Evolutionary conservation across 257 asterid species (phyloP), one percentile per base, ranked within the genome.

Genomic region (Striga asiatica): DNA sequence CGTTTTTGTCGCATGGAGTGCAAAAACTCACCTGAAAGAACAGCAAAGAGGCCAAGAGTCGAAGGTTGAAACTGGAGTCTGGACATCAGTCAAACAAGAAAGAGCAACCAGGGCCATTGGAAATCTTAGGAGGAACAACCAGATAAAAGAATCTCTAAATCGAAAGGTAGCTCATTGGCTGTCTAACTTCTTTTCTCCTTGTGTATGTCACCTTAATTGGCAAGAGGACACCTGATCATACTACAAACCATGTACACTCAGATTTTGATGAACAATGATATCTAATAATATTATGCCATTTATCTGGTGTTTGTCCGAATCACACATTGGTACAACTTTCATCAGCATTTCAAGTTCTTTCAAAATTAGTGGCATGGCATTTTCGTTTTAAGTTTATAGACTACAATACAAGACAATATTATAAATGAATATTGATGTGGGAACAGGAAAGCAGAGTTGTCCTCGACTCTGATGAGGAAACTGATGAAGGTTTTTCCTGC

Each of bases 391-490:
- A n/a, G n/a, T n/a, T n/a, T n/a, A n/a, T n/a, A n/a, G 32, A n/a
- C 49, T 56, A 41, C 60, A 56, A 27, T 37, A 24, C 21, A 12
- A 35, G 54, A 37, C 57, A 14, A 51, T 51, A 61, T 48, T 57
- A 42, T 61, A 48, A n/a, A 50, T 51, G 72, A 47, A 47, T 43
- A 16, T 38, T 62, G 37, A 53, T 74, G 47, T 79, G 76, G 77
- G 69, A 27, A 58, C 73, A 54, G 74, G 79, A 73, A 60, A 3
- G 54, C 47, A 62, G 67, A 65, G 62, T 68, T 49, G 32, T 63
- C 48, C 66, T 57, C 19, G 93, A 81, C 37, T 74, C 85, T 42
- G 98, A 91, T 69, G 96, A 86, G 71, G 98, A 91, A 60, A 67
- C 66, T 43, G 92, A 69, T 50, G 75, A 50, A 50, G 91, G 71